phyloP scores from a whole-genome alignment of 2,329 filamentous ascomycete genomes.

The Xylariaceae sp. region DNA sequence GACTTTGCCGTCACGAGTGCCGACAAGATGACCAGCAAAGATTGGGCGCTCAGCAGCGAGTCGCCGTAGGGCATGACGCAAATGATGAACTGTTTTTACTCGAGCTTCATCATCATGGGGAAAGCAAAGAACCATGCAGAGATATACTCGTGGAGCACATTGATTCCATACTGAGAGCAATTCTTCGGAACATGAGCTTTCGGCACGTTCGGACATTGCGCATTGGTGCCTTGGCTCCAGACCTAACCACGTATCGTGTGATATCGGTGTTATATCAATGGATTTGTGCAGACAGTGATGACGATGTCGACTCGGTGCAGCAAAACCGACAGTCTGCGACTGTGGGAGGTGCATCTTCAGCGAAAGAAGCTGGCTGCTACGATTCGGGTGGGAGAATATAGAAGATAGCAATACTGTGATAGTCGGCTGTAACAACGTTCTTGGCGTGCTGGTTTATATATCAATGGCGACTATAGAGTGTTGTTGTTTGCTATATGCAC shows the following conservation, averaged over 20 bases:
- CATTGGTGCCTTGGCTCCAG: conserved; percentile 16
- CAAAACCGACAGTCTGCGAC: conserved; percentile 22
- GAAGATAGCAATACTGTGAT: background rate
- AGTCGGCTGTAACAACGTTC: background rate
- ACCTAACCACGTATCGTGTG: conserved; percentile 17
- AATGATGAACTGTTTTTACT: conserved; percentile 23
- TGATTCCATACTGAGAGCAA: conserved; percentile 34
- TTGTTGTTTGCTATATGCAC: conserved; percentile 2
- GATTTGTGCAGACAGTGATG: conserved; percentile 17
- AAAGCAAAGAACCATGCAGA: conserved; percentile 34
- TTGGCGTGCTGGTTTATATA: background rate
- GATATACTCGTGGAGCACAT: conserved; percentile 33
- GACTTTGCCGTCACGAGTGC: conserved; percentile 23
- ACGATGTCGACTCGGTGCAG: conserved; percentile 23
- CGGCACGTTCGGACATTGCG: conserved; percentile 23
- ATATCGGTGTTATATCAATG: conserved; percentile 17
- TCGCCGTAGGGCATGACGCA: conserved; percentile 26
- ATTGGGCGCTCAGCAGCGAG: conserved; percentile 30
- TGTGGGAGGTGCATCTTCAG: conserved; percentile 22
- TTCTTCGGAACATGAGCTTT: conserved; percentile 24
- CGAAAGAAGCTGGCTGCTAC: background rate
- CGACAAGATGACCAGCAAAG: conserved; percentile 30
- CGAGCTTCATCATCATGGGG: conserved; percentile 26
- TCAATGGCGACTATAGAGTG: background rate
- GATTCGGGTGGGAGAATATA: background rate